Evolutionary conservation across 208 protist genomes (phyloP).

Genomic region (Wallacemonas sp.): DNA sequence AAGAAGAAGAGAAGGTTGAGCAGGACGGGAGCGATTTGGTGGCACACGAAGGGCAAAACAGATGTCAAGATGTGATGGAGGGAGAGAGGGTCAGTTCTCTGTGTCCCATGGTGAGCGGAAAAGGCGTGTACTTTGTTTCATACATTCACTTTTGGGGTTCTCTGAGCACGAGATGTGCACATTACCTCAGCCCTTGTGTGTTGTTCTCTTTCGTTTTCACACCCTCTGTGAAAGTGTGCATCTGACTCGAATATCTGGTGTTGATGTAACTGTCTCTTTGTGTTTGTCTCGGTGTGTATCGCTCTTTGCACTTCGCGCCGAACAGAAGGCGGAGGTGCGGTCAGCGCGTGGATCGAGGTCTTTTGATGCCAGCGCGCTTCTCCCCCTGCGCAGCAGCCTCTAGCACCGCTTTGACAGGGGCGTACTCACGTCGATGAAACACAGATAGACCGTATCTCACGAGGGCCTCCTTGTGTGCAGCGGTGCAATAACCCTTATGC

Average conservation of each 20-base stretch:
- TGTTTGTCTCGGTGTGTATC: not conserved
- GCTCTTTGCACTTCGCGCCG: too few relatives aligned
- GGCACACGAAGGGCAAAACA: too few relatives aligned
- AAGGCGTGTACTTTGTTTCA: too few relatives aligned
- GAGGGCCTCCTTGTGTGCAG: conserved; percentile 27
- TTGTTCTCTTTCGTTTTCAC: not conserved
- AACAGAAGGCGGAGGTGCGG: too few relatives aligned
- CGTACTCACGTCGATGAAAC: conserved; percentile 41
- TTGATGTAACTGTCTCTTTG: not conserved
- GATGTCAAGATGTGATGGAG: too few relatives aligned
- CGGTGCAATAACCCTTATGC: conserved; percentile 59
- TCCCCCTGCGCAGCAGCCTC: not conserved
- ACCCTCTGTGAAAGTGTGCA: too few relatives aligned
- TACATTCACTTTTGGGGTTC: too few relatives aligned
- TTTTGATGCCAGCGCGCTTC: not conserved
- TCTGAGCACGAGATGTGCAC: too few relatives aligned
- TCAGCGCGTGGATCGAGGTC: not conserved
- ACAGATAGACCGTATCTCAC: conserved; percentile 19
- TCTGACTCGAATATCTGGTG: not conserved
- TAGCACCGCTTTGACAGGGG: conserved; percentile 21
- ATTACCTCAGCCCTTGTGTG: too few relatives aligned
- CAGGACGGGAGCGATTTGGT: too few relatives aligned
- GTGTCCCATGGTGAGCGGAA: too few relatives aligned
- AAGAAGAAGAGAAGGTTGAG: conserved; percentile 2
- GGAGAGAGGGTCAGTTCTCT: too few relatives aligned